Percentiles rank a stretch among this genome's conserved stretches.
These are phyloP conservation scores for Gossypium arboreum DNA, from an alignment of 345 rosid genomes.

Conservation along the genomic window DNA sequence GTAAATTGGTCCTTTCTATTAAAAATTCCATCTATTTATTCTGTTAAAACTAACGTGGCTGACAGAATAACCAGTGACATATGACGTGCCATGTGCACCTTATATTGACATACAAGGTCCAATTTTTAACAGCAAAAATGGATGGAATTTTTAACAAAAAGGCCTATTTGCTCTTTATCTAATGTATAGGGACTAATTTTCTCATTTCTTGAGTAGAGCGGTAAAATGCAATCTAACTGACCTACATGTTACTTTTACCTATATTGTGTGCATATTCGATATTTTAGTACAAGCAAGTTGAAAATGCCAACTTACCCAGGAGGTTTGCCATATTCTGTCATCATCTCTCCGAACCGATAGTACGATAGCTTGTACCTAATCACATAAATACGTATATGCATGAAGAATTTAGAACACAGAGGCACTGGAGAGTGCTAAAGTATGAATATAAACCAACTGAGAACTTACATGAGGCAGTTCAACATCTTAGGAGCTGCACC, in stretches of 20 bases:
- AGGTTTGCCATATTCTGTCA: slow-evolving; percentile 90
- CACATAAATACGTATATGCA: slow-evolving; percentile 8
- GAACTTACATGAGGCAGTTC: slow-evolving; percentile 97
- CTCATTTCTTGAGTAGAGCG: no score
- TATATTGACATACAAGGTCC: no score
- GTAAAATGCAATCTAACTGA: no score
- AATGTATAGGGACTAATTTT: no score
- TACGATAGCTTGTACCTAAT: slow-evolving; percentile 89
- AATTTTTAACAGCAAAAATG: no score
- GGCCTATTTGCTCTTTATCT: no score
- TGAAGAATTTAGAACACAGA: not conserved
- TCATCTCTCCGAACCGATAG: slow-evolving; percentile 94
- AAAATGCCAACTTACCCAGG: slow-evolving; percentile 63
- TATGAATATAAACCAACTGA: not conserved
- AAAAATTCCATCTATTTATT: not conserved
- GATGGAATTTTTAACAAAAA: no score
- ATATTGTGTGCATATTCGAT: no score
- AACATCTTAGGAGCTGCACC: slow-evolving; percentile 98
- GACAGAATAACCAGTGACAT: no score
- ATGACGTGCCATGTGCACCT: no score
- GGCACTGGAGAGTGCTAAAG: not conserved
- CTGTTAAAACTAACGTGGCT: no score
- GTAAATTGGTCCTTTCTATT: not conserved
- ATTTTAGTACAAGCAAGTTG: not conserved
- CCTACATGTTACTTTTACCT: no score